phyloP scores from a whole-genome alignment of 164 flowering plant species.

The Dillenia suffruticosa region DNA sequence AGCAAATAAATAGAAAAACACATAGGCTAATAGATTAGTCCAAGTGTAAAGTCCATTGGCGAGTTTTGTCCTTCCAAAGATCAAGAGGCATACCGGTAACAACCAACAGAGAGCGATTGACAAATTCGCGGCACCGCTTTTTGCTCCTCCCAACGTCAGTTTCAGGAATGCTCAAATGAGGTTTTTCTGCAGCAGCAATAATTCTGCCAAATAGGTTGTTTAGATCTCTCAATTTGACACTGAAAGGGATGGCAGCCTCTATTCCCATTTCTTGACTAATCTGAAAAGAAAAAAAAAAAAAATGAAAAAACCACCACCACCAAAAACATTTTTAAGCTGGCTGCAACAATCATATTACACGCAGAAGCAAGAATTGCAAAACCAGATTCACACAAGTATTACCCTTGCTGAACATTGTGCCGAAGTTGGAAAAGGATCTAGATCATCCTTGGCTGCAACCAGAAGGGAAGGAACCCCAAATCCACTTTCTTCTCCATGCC shows the following conservation, averaged over 20 bases:
- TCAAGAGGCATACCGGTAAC: constrained; percentile 31
- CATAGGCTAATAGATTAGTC: too few relatives aligned
- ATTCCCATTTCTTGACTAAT: constrained; percentile 44
- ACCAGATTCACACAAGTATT: not conserved
- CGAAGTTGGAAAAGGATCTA: constrained; percentile 63
- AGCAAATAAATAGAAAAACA: not conserved
- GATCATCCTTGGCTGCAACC: constrained; percentile 90
- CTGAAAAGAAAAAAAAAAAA: constrained; percentile 13
- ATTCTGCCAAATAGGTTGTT: constrained; percentile 36
- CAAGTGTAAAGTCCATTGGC: too few relatives aligned
- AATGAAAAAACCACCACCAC: too few relatives aligned
- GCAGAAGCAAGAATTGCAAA: too few relatives aligned
- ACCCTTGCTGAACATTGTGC: constrained; percentile 75
- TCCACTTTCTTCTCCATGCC: constrained; percentile 81
- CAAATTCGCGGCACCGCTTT: constrained; percentile 33
- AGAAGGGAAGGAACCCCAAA: constrained; percentile 90
- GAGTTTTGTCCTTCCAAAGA: not conserved
- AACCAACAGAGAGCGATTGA: constrained; percentile 38
- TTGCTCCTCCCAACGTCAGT: constrained; percentile 39
- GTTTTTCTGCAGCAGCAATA: constrained; percentile 40
- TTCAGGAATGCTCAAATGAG: constrained; percentile 54
- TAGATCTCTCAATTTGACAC: constrained; percentile 30
- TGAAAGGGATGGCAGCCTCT: constrained; percentile 45
- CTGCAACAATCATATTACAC: too few relatives aligned
- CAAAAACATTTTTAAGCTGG: too few relatives aligned